Percentiles rank a stretch among this genome's conserved stretches.
phyloP scores from a whole-genome alignment of 352 stramenopile genomes.

The Pythium dissimile region DNA sequence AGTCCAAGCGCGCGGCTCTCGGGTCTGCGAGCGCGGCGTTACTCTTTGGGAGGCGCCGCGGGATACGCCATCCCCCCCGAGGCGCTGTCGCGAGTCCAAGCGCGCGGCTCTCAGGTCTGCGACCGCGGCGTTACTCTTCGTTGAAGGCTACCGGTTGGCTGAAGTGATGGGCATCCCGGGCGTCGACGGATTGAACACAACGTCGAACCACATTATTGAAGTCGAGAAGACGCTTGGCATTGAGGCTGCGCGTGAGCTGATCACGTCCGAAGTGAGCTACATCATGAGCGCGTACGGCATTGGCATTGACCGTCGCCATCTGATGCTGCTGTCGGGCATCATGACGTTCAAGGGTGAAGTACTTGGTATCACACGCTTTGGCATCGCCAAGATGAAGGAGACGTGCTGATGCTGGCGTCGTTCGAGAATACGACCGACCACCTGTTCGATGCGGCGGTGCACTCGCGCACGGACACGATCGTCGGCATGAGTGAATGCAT shows the following conservation, averaged over 20 bases:
- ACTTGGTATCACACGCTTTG: constrained; percentile 93
- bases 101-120: no score
- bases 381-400: constrained; percentile 99
- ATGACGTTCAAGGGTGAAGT: constrained; percentile 99
- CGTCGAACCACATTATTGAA: constrained; percentile 99
- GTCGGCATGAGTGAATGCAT: constrained; percentile 99
- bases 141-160: constrained; percentile 97
- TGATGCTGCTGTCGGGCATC: constrained; percentile 98
- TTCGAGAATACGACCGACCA: constrained; percentile 99
- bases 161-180: constrained; percentile 98
- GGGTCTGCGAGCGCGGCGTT: no score
- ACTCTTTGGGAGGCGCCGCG: no score
- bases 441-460: constrained; percentile 99
- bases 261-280: constrained; percentile 98
- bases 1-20: no score
- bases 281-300: constrained; percentile 99
- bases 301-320: constrained; percentile 97
- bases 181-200: constrained; percentile 94
- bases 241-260: constrained; percentile 96
- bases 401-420: constrained; percentile 98
- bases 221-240: constrained; percentile 96
- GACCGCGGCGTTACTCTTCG: no score
- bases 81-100: no score
- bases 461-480: constrained; percentile 97
- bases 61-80: no score